Evolutionary conservation across 2,329 filamentous ascomycete genomes (phyloP).

Genomic region (Aspergillus neoniger): DNA sequence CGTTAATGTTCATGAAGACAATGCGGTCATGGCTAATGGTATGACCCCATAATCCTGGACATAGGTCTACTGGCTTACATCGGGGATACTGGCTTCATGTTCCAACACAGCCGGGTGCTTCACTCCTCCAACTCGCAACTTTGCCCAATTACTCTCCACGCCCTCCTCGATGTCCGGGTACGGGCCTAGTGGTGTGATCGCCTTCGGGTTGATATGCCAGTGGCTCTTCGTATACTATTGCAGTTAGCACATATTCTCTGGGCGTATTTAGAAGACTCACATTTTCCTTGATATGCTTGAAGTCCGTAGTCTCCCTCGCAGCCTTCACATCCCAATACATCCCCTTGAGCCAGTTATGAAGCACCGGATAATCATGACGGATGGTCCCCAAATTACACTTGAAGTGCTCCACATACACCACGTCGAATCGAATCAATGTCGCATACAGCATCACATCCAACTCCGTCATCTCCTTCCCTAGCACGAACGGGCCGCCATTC

Average conservation of each 20-base stretch:
- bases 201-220: constrained; percentile 59
- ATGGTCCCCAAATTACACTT: constrained; percentile 66
- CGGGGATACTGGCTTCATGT: constrained; percentile 7
- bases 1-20: no score
- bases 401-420: constrained; percentile 66
- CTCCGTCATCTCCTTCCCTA: constrained; percentile 60
- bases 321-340: constrained; percentile 60
- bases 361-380: constrained; percentile 60
- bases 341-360: constrained; percentile 62
- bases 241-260: constrained; percentile 18
- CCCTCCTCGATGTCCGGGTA: constrained; percentile 59
- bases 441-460: constrained; percentile 60
- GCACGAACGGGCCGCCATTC: constrained; percentile 57
- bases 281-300: constrained; percentile 69
- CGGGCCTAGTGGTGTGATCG: constrained; percentile 64
- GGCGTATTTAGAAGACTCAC: background rate
- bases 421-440: constrained; percentile 62
- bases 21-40: no score
- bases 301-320: constrained; percentile 63
- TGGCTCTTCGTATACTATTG: constrained; percentile 59
- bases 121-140: constrained; percentile 40
- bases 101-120: constrained; percentile 12
- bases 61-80: background rate
- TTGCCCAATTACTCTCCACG: constrained; percentile 53
- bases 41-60: background rate